Base-by-base conservation (phyloP, 2,329 filamentous ascomycete genomes). In the Emergomyces africanus region DNA sequence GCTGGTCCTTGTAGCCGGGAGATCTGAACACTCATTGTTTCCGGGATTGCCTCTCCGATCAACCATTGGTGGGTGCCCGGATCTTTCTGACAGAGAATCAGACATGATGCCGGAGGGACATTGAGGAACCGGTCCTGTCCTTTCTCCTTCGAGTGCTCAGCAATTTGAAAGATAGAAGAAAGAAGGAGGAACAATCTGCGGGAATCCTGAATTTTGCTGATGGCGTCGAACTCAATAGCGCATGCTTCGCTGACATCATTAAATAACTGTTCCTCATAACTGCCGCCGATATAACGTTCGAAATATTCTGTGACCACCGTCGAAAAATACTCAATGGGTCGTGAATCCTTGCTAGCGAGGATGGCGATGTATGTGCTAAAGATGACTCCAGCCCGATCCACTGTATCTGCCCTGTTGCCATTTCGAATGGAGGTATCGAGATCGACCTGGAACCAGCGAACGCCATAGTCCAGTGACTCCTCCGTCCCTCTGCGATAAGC, bases 91-190 rank as follows among this genome's bases (percentile, higher is more conserved):
- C 64, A 67, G 59, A 67, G 61, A 50, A 67, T 62, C 58, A 66
- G 59, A 59, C 65, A 66, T 60, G 65, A 10, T 54, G 64, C 65
- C 0, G 64, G 57, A 44, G 59, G 58, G 35, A 65, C 55, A 46
- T 63, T 63, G 44, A 65, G 61, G 58, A 64, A 63, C 23, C 60
- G 57, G 54, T 63, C 58, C 56, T 60, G 62, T 61, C 63, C 63
- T 51, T 63, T 50, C 54, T 62, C 60, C 8, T 59, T 18, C 6
- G 60, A 54, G 61, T 62, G 42, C 65, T 67, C 49, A 61, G 64
- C 57, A 63, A 70, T 59, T 60, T 69, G 58, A 63, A 70, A 60
- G 63, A 70, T 39, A 63, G 62, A 58, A 62, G 67, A 55, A 59
- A 64, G 60, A 39, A 64, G 56, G 51, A 64, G 59, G 60, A 35